Evolutionary conservation across 352 stramenopile species (phyloP).

Genomic region (Phytophthora pini): DNA sequence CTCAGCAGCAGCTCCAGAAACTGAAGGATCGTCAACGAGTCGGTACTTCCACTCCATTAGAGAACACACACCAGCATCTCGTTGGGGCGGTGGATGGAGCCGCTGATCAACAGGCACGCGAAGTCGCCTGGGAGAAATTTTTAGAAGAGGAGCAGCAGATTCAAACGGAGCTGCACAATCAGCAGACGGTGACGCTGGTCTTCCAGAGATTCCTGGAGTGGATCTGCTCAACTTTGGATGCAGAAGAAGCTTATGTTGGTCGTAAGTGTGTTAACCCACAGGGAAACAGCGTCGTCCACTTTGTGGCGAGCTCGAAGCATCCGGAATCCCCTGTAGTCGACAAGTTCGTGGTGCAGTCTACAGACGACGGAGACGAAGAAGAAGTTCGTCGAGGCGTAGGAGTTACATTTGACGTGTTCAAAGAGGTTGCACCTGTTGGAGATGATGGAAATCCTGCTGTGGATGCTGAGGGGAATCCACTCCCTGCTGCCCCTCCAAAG

Average conservation of each 20-base stretch:
- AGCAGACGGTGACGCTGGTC: constrained; percentile 49
- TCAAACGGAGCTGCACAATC: constrained; percentile 40
- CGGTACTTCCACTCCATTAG: background rate
- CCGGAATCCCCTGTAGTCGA: constrained; percentile 48
- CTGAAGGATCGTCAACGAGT: constrained; percentile 5
- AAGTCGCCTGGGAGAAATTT: constrained; percentile 30
- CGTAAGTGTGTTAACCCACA: constrained; percentile 53
- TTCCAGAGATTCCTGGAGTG: constrained; percentile 60
- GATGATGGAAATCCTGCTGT: constrained; percentile 37
- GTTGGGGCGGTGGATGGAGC: constrained; percentile 3
- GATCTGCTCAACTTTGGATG: constrained; percentile 51
- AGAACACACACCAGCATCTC: constrained; percentile 1
- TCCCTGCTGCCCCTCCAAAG: constrained; percentile 56
- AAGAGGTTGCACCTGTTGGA: constrained; percentile 48
- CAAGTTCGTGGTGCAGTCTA: constrained; percentile 64
- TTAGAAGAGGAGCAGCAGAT: constrained; percentile 45
- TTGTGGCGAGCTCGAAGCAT: constrained; percentile 66
- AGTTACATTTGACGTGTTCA: constrained; percentile 72
- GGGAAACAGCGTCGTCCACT: constrained; percentile 62
- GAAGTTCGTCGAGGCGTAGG: constrained; percentile 35
- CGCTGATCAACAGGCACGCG: background rate
- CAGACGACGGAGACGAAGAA: constrained; percentile 29
- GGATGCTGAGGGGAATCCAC: constrained; percentile 72
- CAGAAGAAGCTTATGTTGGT: constrained; percentile 81
- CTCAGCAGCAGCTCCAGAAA: constrained; percentile 49